A percentile compares a stretch with the other conserved stretches of the same genome.
phyloP scores from a whole-genome alignment of 352 stramenopile species.

The Lagenidium giganteum region DNA sequence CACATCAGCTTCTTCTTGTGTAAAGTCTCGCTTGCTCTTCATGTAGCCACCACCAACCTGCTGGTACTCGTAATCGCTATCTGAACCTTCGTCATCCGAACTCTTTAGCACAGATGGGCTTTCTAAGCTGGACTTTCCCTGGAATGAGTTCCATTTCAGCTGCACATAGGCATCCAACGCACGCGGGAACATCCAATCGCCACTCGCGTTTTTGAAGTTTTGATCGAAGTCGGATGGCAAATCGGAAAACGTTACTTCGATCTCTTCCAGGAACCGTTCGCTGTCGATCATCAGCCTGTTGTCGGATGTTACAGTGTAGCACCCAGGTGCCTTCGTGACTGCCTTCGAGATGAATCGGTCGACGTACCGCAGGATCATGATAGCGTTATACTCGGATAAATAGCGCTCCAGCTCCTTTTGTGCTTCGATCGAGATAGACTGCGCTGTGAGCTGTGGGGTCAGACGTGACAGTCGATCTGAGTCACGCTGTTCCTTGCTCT shows the following conservation, averaged over 20 bases:
- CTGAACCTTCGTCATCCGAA: slow-evolving; percentile 40
- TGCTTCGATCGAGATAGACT: slow-evolving; percentile 40
- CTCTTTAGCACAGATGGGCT: slow-evolving; percentile 23
- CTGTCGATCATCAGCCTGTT: slow-evolving; percentile 47
- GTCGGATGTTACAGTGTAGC: slow-evolving; percentile 39
- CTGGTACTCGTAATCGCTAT: slow-evolving; percentile 52
- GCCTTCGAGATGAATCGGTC: slow-evolving; percentile 62
- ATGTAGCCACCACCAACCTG: slow-evolving; percentile 34
- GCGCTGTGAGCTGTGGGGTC: slow-evolving; percentile 37
- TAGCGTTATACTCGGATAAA: slow-evolving; percentile 51
- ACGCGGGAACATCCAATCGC: slow-evolving; percentile 42
- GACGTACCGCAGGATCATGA: slow-evolving; percentile 69
- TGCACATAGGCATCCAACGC: slow-evolving; percentile 55
- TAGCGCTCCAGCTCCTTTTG: slow-evolving; percentile 50
- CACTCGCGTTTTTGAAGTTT: slow-evolving; percentile 27
- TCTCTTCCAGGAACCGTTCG: slow-evolving; percentile 50
- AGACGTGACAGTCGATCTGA: slow-evolving; percentile 39
- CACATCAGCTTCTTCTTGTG: slow-evolving; percentile 56
- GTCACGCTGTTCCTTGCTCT: slow-evolving; percentile 27
- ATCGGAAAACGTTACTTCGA: slow-evolving; percentile 46
- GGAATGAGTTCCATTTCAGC: slow-evolving; percentile 64
- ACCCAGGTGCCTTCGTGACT: slow-evolving; percentile 42
- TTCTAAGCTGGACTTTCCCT: slow-evolving; percentile 14
- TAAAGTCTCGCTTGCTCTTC: slow-evolving; percentile 42
- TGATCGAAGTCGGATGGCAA: slow-evolving; percentile 35